These are phyloP conservation scores for Codiaeum variegatum DNA, from an alignment of 441 rosid species.

Conservation along the genomic window DNA sequence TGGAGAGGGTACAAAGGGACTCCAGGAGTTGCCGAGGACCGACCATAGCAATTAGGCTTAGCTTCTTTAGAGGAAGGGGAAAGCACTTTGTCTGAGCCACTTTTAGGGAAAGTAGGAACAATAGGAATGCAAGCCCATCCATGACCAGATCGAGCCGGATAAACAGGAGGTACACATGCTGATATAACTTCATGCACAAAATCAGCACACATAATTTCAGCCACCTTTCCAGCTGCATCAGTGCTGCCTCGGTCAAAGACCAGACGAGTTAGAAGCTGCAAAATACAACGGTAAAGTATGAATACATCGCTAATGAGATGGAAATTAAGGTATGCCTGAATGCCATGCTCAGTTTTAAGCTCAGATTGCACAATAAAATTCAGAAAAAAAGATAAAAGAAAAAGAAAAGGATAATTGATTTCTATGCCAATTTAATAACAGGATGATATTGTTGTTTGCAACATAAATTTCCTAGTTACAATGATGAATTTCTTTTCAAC, in stretches of 20 bases:
- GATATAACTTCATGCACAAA: constrained; percentile 98
- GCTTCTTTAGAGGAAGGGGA: constrained; percentile 71
- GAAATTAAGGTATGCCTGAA: background rate
- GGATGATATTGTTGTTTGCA: background rate
- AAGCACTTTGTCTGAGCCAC: constrained; percentile 56
- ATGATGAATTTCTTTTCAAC: constrained; percentile 3
- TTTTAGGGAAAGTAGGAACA: constrained; percentile 48
- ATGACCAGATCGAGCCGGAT: constrained; percentile 92
- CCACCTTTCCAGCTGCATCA: constrained; percentile 95
- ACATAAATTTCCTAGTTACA: background rate
- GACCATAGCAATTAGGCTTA: constrained; percentile 67
- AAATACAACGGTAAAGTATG: constrained; percentile 24
- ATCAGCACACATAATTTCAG: constrained; percentile 95
- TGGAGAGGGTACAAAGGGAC: constrained; percentile 91
- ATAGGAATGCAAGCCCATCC: constrained; percentile 99
- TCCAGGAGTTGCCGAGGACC: constrained; percentile 69
- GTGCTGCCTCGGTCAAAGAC: constrained; percentile 96
- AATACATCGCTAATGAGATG: constrained; percentile 9
- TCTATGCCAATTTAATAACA: background rate
- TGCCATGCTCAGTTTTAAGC: background rate
- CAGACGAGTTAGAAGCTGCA: constrained; percentile 94
- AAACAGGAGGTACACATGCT: constrained; percentile 97
- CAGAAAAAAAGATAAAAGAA: background rate
- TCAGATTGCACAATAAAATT: background rate
- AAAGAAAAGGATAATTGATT: background rate